Evolutionary conservation across 2,329 filamentous ascomycete species (phyloP).

Genomic region (Ilyonectria mors-panacis): DNA sequence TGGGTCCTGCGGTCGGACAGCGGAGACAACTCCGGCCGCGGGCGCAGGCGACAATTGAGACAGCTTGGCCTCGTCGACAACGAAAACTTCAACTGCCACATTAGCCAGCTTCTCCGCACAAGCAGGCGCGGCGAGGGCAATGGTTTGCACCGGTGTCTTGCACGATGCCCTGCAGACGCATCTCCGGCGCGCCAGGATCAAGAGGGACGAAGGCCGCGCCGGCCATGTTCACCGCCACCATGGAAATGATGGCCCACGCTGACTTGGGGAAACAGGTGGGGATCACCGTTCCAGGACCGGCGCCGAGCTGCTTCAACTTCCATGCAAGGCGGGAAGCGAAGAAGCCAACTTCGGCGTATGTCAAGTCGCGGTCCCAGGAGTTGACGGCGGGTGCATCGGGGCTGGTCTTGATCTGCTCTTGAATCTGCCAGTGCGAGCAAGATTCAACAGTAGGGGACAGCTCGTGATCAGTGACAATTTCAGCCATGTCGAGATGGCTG

Average conservation of each 20-base stretch:
- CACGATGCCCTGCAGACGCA: conserved; percentile 10
- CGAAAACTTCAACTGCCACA: conserved; percentile 15
- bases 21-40: conserved; percentile 2
- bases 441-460: conserved; percentile 11
- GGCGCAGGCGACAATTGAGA: conserved; percentile 9
- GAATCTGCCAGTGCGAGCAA: conserved; percentile 22
- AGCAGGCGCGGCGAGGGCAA: conserved; percentile 10
- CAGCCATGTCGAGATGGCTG: conserved; percentile 12
- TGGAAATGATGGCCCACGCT: conserved; percentile 13
- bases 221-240: conserved; percentile 21
- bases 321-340: conserved; percentile 22
- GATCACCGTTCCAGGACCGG: conserved; percentile 15
- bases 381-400: conserved; percentile 16
- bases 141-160: conserved; percentile 12
- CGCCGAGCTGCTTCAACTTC: conserved; percentile 18
- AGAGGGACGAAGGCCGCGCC: conserved; percentile 25
- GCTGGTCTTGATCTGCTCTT: conserved; percentile 11
- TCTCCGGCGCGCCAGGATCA: conserved; percentile 12
- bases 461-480: conserved; percentile 16
- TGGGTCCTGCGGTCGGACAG: conserved; percentile 2
- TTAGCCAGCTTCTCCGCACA: not conserved
- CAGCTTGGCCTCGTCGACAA: conserved; percentile 11
- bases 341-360: conserved; percentile 18
- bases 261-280: conserved; percentile 17
- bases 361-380: conserved; percentile 20